Evolutionary conservation across 192 early-diverging fungal species (phyloP).

Genomic region (Umbelopsis vinacea): DNA sequence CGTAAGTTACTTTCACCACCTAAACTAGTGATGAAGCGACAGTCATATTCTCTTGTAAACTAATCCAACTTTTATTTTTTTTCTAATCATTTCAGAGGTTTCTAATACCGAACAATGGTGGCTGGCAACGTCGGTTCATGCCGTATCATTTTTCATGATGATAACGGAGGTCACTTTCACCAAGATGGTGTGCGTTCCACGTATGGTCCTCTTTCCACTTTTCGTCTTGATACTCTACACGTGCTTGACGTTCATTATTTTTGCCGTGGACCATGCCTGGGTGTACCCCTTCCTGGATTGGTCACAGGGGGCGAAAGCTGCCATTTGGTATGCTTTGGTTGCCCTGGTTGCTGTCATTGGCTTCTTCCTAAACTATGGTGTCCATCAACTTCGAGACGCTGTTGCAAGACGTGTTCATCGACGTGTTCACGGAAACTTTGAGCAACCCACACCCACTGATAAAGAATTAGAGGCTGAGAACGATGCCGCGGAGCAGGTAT

Average conservation of each 20-base stretch:
- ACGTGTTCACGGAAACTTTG: background rate
- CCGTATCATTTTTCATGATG: constrained; percentile 38
- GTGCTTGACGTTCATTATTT: constrained; percentile 36
- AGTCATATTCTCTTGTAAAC: background rate
- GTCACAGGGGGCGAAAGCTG: constrained; percentile 29
- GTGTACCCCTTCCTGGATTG: constrained; percentile 43
- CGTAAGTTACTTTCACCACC: background rate
- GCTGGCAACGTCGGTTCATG: constrained; percentile 34
- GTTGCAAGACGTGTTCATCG: constrained; percentile 23
- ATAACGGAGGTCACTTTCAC: constrained; percentile 38
- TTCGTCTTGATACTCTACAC: constrained; percentile 31
- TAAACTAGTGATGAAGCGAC: no score
- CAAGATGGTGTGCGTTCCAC: constrained; percentile 28
- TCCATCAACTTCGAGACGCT: constrained; percentile 34
- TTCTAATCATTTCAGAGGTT: background rate
- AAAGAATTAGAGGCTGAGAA: background rate
- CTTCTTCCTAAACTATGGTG: constrained; percentile 29
- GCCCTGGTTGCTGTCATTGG: constrained; percentile 26
- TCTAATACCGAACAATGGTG: constrained; percentile 23
- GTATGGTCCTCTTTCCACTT: constrained; percentile 26
- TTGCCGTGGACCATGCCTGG: constrained; percentile 35
- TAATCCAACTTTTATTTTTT: background rate
- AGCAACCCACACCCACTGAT: background rate
- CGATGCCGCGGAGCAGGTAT: background rate
- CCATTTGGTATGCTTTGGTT: constrained; percentile 37